phyloP scores from a whole-genome alignment of 2,329 filamentous ascomycete genomes.

The Rhinocladiella mackenziei region DNA sequence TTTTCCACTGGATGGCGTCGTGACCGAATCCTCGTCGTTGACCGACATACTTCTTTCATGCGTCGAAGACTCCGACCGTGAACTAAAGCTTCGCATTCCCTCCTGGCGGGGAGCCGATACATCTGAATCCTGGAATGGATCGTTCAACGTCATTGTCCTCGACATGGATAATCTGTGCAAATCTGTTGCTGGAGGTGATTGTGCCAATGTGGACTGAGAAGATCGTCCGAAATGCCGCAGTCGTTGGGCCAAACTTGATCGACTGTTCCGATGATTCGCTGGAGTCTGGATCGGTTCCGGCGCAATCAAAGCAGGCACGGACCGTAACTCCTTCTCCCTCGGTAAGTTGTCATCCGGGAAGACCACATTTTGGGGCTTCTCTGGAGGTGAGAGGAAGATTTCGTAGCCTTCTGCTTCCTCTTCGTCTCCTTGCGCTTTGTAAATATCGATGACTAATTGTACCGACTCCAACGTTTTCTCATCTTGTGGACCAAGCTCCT shows the following conservation, averaged over 20 bases:
- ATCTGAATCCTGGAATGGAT: conserved; percentile 9
- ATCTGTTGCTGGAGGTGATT: conserved; percentile 5
- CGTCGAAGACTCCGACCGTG: conserved; percentile 20
- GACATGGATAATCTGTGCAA: conserved; percentile 14
- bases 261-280: conserved; percentile 1
- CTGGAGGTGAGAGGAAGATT: conserved; percentile 20
- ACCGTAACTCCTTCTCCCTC: conserved; percentile 3
- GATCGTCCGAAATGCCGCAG: conserved; percentile 14
- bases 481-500: conserved; percentile 23
- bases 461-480: conserved; percentile 25
- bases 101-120: neutral
- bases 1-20: conserved; percentile 8
- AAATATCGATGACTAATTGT: conserved; percentile 25
- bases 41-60: conserved; percentile 13
- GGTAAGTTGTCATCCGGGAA: no score
- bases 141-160: conserved; percentile 8
- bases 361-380: no score
- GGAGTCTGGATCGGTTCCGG: conserved; percentile 1
- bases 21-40: conserved; percentile 15
- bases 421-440: conserved; percentile 20
- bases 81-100: conserved; percentile 10
- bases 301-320: conserved; percentile 1
- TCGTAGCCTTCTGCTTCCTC: conserved; percentile 25
- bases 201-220: conserved; percentile 12
- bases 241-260: conserved; percentile 10